A percentile compares a stretch with the other conserved stretches of the same genome.
Conservation (phyloP, 2,329 filamentous ascomycete genomes). For the Cylindrodendrum hubeiense region DNA sequence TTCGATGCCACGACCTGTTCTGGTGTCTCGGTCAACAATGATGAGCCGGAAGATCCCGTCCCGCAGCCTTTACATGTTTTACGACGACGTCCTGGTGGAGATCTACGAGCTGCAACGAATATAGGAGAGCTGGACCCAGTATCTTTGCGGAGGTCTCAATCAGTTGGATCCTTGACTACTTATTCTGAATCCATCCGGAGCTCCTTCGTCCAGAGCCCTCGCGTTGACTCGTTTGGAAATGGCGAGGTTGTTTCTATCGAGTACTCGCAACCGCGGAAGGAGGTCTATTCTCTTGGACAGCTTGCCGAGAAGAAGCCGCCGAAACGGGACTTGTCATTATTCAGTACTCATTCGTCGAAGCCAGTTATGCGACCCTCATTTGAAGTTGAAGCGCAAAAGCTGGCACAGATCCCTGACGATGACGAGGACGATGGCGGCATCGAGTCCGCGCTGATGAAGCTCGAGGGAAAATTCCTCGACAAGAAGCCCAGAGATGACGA, state of each 20-base stretch:
- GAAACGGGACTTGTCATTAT: constrained; percentile 64
- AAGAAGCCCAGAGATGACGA: constrained; percentile 54
- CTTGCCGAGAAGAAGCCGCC: constrained; percentile 64
- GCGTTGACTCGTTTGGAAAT: constrained; percentile 43
- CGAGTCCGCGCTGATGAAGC: constrained; percentile 90
- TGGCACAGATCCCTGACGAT: constrained; percentile 91
- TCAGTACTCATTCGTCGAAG: constrained; percentile 73
- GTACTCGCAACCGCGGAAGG: constrained; percentile 48
- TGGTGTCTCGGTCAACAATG: constrained; percentile 61
- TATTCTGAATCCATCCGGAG: constrained; percentile 72
- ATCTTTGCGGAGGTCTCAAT: constrained; percentile 65
- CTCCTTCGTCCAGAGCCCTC: constrained; percentile 64
- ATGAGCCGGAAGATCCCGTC: constrained; percentile 53
- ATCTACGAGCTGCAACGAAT: constrained; percentile 76
- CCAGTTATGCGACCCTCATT: constrained; percentile 80
- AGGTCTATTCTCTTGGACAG: constrained; percentile 70
- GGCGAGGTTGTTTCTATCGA: constrained; percentile 35
- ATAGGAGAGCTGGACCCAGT: constrained; percentile 70
- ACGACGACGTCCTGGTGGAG: constrained; percentile 79
- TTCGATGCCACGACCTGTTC: constrained; percentile 70
- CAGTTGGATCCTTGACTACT: constrained; percentile 69
- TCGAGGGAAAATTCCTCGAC: constrained; percentile 84
- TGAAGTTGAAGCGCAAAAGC: constrained; percentile 86
- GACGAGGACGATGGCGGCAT: constrained; percentile 80
- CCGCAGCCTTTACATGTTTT: constrained; percentile 72